Evolutionary conservation across 1,284 basidiomycete species (phyloP), one percentile per base, ranked within the genome.

Genomic region (Ceratobasidium sp.): DNA sequence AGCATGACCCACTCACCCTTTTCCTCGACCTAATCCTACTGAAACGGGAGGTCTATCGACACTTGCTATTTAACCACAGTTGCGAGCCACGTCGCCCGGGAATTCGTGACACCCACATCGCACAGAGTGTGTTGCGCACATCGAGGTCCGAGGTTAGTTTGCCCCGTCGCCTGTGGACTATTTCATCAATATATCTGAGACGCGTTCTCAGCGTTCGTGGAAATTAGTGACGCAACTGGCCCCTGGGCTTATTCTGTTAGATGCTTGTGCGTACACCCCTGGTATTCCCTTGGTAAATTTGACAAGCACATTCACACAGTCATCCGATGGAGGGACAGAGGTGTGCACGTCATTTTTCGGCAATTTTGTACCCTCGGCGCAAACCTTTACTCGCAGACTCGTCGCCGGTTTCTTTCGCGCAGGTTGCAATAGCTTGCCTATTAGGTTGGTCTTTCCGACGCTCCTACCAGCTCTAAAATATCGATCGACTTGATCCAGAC

Each of bases 51-150:
- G 94, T 96, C 0, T 96, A 92, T 78, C 84, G 92, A 14, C 95
- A 97, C 81, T 81, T 97, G 28, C 82, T 97, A n/a, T 96, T 92
- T 79, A 97, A 97, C 77, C 84, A 92, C 53, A 92, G 88, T 4
- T 82, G 88, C 4, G 53, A 73, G 72, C 75, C 75, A 33, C 71
- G 73, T 59, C 67, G 58, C 42, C 33, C 66, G 11, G 40, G 40
- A 30, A 8, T n/a, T 62, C 21, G 30, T 21, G 9, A 51, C 23
- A 12, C 56, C 23, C 21, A 49, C 36, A 8, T 38, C 36, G 8
- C 36, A 11, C 36, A 11, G 8, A 38, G 36, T 38, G 36, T 38
- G 8, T 9, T 8, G 36, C 11, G 12, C 8, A 8, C 46, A 25
- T 25, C 59, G 28, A 21, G 28, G n/a, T 14, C n/a, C n/a, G 30